Conservation (phyloP, 2,329 filamentous ascomycete species). For the Aotearoamyces nothofagi region DNA sequence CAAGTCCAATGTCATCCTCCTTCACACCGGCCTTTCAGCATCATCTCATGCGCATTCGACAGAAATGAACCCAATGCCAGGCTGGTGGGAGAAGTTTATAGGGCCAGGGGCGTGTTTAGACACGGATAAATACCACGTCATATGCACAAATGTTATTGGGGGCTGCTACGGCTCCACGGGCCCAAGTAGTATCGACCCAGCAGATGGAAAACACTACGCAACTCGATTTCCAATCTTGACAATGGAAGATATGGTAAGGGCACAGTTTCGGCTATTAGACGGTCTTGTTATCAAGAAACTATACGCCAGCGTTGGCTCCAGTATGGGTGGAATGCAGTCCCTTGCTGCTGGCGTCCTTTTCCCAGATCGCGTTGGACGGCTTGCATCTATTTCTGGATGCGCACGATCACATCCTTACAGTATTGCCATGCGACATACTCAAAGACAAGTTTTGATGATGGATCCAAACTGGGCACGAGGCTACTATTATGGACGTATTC, state of each 20-base stretch:
- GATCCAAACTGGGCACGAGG: conserved; percentile 94
- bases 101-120: conserved; percentile 74
- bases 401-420: conserved; percentile 93
- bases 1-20: conserved; percentile 74
- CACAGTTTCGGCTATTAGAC: conserved; percentile 83
- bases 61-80: conserved; percentile 68
- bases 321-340: conserved; percentile 98
- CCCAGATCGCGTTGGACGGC: conserved; percentile 62
- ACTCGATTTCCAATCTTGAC: conserved; percentile 93
- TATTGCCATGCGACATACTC: conserved; percentile 96
- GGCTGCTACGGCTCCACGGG: conserved; percentile 95
- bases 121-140: conserved; percentile 80
- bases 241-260: conserved; percentile 93
- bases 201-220: conserved; percentile 76
- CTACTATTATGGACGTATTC: conserved; percentile 79
- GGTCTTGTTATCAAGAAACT: conserved; percentile 59
- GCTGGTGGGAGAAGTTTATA: conserved; percentile 99
- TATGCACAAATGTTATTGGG: conserved; percentile 93
- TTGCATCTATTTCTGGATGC: conserved; percentile 86
- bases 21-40: conserved; percentile 92
- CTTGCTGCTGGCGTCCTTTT: conserved; percentile 76
- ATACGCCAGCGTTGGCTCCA: conserved; percentile 85
- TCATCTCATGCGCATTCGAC: conserved; percentile 95
- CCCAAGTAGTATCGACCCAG: conserved; percentile 74
- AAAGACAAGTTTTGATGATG: conserved; percentile 97